Conservation (phyloP, 192 early-diverging fungal genomes). For the Gorgonomyces haynaldii region DNA sequence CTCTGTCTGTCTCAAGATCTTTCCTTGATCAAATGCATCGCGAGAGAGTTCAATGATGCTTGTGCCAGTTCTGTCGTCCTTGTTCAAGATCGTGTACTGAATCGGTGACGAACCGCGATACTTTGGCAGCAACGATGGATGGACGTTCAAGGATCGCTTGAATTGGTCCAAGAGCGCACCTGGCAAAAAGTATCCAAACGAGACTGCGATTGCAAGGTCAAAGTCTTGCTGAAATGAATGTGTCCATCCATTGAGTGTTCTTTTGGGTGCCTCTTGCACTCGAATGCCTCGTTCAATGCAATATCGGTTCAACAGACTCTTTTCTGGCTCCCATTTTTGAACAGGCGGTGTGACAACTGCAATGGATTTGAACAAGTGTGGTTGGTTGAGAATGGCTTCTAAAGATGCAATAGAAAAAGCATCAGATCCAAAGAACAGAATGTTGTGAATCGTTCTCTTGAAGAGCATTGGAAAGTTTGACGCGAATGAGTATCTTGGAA, state of each 20-base stretch:
- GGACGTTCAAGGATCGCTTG: slow-evolving; percentile 71
- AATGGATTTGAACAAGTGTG: slow-evolving; percentile 2
- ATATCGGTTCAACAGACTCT: slow-evolving; percentile 2
- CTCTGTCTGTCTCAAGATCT: slow-evolving; percentile 58
- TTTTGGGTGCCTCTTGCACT: slow-evolving; percentile 36
- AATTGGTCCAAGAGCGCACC: slow-evolving; percentile 56
- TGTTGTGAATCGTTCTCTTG: slow-evolving; percentile 7
- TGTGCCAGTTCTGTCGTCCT: slow-evolving; percentile 62
- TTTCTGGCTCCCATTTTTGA: slow-evolving; percentile 34
- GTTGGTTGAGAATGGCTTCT: neutral
- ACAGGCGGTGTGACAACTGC: slow-evolving; percentile 27
- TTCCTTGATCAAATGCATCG: slow-evolving; percentile 71
- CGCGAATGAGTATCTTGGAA: no score
- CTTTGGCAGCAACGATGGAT: slow-evolving; percentile 85
- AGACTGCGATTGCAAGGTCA: slow-evolving; percentile 84
- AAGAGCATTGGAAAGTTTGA: no score
- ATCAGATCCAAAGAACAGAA: slow-evolving; percentile 86
- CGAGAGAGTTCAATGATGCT: slow-evolving; percentile 78
- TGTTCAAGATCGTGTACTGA: slow-evolving; percentile 70
- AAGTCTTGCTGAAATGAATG: slow-evolving; percentile 25
- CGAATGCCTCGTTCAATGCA: slow-evolving; percentile 9
- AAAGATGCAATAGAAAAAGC: slow-evolving; percentile 48
- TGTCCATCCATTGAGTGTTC: slow-evolving; percentile 27
- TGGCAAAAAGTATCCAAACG: slow-evolving; percentile 85
- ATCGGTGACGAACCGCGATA: slow-evolving; percentile 88